These are phyloP conservation scores for Coniella vitis DNA, from an alignment of 2,329 filamentous ascomycete genomes.

Conservation along the genomic window DNA sequence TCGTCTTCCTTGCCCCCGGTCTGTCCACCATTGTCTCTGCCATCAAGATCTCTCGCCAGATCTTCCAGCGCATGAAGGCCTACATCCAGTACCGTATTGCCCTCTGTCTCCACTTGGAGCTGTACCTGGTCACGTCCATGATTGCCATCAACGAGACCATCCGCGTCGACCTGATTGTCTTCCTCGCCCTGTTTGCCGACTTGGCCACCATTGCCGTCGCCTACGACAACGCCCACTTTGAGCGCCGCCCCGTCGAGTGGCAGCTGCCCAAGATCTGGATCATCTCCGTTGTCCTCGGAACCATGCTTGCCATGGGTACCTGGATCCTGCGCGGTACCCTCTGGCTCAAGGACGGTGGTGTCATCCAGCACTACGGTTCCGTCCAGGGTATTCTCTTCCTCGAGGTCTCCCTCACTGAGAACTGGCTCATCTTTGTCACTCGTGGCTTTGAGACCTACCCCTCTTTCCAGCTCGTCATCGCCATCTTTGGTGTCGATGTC, in stretches of 20 bases:
- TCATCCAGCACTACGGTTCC: constrained; percentile 67
- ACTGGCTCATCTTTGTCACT: constrained; percentile 74
- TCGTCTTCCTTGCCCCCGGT: constrained; percentile 67
- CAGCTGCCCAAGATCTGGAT: constrained; percentile 78
- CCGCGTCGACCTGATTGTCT: constrained; percentile 66
- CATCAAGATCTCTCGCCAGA: constrained; percentile 68
- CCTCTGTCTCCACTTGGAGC: constrained; percentile 65
- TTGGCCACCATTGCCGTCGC: constrained; percentile 72
- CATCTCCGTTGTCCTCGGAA: constrained; percentile 62
- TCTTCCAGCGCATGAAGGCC: constrained; percentile 73
- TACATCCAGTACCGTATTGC: constrained; percentile 74
- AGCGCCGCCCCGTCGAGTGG: constrained; percentile 70
- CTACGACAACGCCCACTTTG: constrained; percentile 73
- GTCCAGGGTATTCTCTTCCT: constrained; percentile 70
- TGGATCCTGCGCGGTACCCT: constrained; percentile 67
- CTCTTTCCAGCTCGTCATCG: constrained; percentile 64
- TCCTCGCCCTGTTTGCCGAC: constrained; percentile 74
- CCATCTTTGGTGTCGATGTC: constrained; percentile 65
- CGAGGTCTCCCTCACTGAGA: constrained; percentile 65
- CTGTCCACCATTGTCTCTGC: constrained; percentile 64
- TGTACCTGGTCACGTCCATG: constrained; percentile 72
- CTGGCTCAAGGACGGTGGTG: constrained; percentile 62
- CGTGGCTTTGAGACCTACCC: constrained; percentile 66
- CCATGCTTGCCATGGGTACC: constrained; percentile 61
- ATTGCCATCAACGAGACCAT: constrained; percentile 75